phyloP scores from a whole-genome alignment of 2,329 filamentous ascomycete species.

The Penicillium aurantiogriseum region DNA sequence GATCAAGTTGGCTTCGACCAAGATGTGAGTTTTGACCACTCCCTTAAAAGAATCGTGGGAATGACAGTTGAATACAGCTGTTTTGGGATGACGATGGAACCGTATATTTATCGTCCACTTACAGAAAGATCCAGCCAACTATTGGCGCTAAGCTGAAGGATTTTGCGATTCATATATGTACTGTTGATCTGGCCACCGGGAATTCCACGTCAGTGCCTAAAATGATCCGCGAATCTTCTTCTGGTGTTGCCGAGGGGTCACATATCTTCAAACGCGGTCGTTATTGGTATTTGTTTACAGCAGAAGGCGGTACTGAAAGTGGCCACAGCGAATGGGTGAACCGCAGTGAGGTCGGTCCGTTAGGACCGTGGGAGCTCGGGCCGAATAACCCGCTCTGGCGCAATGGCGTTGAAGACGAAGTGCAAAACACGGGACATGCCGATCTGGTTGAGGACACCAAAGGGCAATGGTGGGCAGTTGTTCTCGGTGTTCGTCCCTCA shows the following conservation, averaged over 20 bases:
- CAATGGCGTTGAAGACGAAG: constrained; percentile 49
- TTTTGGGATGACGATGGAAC: constrained; percentile 54
- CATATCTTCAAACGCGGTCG: constrained; percentile 54
- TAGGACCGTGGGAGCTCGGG: constrained; percentile 63
- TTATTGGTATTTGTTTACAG: constrained; percentile 55
- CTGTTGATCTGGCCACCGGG: constrained; percentile 34
- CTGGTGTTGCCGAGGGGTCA: constrained; percentile 52
- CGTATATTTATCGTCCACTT: constrained; percentile 49
- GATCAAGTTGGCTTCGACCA: constrained; percentile 56
- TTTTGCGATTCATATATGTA: constrained; percentile 47
- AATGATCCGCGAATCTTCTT: constrained; percentile 47
- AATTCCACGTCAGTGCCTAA: constrained; percentile 32
- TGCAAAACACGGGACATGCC: constrained; percentile 53
- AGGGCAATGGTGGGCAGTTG: constrained; percentile 51
- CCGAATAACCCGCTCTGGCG: constrained; percentile 59
- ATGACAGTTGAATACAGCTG: constrained; percentile 30
- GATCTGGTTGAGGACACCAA: constrained; percentile 48
- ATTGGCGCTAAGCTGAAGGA: constrained; percentile 48
- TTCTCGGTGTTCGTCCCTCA: constrained; percentile 48
- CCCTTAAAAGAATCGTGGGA: too few relatives aligned
- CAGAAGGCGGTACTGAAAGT: constrained; percentile 59
- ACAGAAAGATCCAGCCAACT: constrained; percentile 38
- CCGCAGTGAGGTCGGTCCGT: constrained; percentile 52
- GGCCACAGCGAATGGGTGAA: constrained; percentile 61
- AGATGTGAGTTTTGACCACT: constrained; percentile 40